These are phyloP conservation scores for Daldinia loculata DNA, from an alignment of 495 filamentous ascomycete genomes.

Conservation along the genomic window DNA sequence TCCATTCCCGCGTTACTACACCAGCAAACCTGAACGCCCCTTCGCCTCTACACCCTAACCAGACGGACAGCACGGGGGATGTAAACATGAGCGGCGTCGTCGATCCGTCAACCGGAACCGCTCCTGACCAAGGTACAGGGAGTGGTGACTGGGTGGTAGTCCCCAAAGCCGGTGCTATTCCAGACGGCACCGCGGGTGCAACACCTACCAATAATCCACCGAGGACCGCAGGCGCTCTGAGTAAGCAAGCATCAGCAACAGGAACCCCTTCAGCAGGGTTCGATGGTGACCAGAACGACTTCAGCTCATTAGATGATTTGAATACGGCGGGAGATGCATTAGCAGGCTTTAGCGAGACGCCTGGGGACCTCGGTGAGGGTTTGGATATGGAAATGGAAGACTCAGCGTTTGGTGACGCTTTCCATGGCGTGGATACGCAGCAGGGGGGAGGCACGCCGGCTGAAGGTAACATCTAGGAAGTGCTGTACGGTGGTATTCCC, in stretches of 20 bases:
- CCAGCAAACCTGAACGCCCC: constrained; percentile 53
- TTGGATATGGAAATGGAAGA: constrained; percentile 62
- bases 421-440: constrained; percentile 58
- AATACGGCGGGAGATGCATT: constrained; percentile 60
- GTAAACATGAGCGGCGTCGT: constrained; percentile 49
- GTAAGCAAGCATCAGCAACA: constrained; percentile 51
- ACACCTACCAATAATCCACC: constrained; percentile 18
- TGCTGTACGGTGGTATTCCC: not conserved
- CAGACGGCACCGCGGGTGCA: constrained; percentile 36
- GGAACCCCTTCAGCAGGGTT: constrained; percentile 53
- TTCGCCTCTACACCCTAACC: constrained; percentile 44
- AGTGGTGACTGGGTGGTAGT: constrained; percentile 65
- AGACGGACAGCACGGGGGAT: constrained; percentile 39
- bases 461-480: constrained; percentile 38
- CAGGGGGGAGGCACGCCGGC: constrained; percentile 40
- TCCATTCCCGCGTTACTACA: constrained; percentile 57
- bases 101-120: constrained; percentile 36
- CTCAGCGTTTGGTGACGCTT: constrained; percentile 65
- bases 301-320: constrained; percentile 62
- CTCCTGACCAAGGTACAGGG: constrained; percentile 53
- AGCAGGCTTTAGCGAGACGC: constrained; percentile 52
- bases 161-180: constrained; percentile 55
- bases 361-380: constrained; percentile 53
- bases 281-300: constrained; percentile 58
- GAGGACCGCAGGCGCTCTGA: constrained; percentile 33